Evolutionary conservation across 2,329 filamentous ascomycete genomes (phyloP), one percentile per base, ranked within the genome.

Genomic region (Fusarium sp.): DNA sequence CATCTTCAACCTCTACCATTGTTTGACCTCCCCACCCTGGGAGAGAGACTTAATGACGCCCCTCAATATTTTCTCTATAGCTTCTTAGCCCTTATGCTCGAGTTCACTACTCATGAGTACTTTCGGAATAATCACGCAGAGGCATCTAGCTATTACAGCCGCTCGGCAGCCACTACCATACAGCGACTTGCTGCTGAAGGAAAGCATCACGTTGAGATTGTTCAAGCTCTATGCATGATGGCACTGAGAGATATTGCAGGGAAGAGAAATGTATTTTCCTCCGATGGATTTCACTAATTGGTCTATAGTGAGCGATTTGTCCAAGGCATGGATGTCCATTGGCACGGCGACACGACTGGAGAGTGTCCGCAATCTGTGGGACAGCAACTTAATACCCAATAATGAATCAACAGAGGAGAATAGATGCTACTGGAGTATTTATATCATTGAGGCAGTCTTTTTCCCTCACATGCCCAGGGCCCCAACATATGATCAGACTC

Each of bases 281-380:
- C 11, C 3, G 11, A 20, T 6, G 7, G 6, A 11, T 13, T 3
- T 12, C 18, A 6, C 64, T 67, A 5, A 67, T 22, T 5, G 5
- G 3, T 2, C 1, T 17, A 3, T 11, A 68, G 65, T 20, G 5
- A 49, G 35, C 22, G 45, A 68, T 2, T 14, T 68, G 6, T 28
- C 65, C 9, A 55, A 45, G 3, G 65, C 65, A 41, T 68, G 65
- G 65, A 68, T 68, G 65, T 52, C 63, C 3, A 20, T 67, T 7
- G 65, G 65, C 5, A 41, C 35, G 8, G 65, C 65, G 15, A 24
- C 45, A 1, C 12, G 65, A 3, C 9, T 68, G 3, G 54, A 66
- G n/a, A 67, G 45, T 36, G 12, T 60, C 14, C 14, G 45, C 1
- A 26, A 28, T 15, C 13, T 68, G 2, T 45, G 39, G 10, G 20